These are phyloP conservation scores for Ilex aquifolium DNA, from an alignment of 257 asterid genomes.

Conservation along the genomic window DNA sequence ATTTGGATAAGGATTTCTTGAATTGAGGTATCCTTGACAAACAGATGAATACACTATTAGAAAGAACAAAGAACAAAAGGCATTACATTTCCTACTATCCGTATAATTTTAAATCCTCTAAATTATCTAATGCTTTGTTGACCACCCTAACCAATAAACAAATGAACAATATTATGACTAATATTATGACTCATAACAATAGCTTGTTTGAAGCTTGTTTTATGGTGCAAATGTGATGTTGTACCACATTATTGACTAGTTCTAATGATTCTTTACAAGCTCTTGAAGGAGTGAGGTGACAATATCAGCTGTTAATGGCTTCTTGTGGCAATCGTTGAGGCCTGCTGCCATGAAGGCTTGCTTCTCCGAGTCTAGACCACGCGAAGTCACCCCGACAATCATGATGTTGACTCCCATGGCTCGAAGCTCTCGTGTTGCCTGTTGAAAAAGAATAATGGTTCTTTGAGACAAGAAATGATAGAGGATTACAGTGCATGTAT, in stretches of 20 bases:
- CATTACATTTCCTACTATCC: too few relatives aligned
- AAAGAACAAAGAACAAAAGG: too few relatives aligned
- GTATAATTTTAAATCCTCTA: too few relatives aligned
- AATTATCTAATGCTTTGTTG: conserved; percentile 19
- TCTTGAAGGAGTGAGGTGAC: conserved; percentile 20
- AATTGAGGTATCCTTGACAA: too few relatives aligned
- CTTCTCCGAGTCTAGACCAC: conserved; percentile 13
- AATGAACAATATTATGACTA: neutral
- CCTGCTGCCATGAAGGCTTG: conserved; percentile 39
- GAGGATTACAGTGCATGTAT: too few relatives aligned
- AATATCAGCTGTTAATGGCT: conserved; percentile 18
- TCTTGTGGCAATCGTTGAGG: conserved; percentile 29
- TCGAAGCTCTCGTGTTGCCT: conserved; percentile 35
- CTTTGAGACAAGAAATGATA: neutral
- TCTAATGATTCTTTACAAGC: conserved; percentile 21
- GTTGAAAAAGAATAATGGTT: neutral
- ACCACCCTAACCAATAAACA: conserved; percentile 10
- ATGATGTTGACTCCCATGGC: conserved; percentile 38
- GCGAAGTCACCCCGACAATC: conserved; percentile 41
- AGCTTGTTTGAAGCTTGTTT: neutral
- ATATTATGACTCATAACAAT: neutral
- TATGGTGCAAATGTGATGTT: neutral
- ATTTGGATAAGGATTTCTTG: too few relatives aligned
- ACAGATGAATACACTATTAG: too few relatives aligned
- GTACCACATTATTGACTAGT: too few relatives aligned